Percentiles rank a stretch among this genome's conserved stretches.
phyloP scores from a whole-genome alignment of 495 filamentous ascomycete genomes.

The Penicillium psychrofluorescens region DNA sequence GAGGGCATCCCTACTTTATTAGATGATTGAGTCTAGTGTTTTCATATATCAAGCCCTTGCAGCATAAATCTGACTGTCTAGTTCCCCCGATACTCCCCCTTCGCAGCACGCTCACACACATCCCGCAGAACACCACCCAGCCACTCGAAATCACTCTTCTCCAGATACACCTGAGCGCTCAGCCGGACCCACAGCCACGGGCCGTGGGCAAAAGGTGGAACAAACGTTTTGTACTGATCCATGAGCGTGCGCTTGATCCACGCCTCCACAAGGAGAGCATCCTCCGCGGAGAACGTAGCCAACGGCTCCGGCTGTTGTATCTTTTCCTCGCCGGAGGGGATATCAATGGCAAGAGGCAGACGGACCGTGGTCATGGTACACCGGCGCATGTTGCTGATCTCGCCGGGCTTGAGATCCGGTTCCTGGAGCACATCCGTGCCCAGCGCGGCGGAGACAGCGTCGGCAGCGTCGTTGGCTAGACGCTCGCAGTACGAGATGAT shows the following conservation, averaged over 20 bases:
- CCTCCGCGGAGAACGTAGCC: constrained; percentile 5
- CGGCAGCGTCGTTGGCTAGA: constrained; percentile 54
- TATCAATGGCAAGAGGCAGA: constrained; percentile 53
- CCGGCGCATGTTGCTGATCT: constrained; percentile 44
- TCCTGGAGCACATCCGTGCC: constrained; percentile 61
- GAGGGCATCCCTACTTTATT: too few species aligned
- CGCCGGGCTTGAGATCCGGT: constrained; percentile 24
- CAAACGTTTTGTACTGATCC: constrained; percentile 61
- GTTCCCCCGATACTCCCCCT: constrained; percentile 35
- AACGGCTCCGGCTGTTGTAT: too few species aligned
- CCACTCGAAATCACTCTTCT: constrained; percentile 71
- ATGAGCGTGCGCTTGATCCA: constrained; percentile 54
- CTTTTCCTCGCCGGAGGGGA: neutral
- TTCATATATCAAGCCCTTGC: too few species aligned
- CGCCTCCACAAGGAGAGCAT: constrained; percentile 28
- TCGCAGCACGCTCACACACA: constrained; percentile 52
- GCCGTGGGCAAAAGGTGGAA: constrained; percentile 54
- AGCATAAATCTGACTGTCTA: too few species aligned
- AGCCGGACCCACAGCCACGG: constrained; percentile 61
- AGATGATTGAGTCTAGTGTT: too few species aligned
- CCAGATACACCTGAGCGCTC: constrained; percentile 75
- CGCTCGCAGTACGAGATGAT: constrained; percentile 52
- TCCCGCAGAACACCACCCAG: constrained; percentile 51
- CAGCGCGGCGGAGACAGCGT: constrained; percentile 49
- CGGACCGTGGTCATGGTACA: constrained; percentile 62